A percentile compares a stretch with the other conserved stretches of the same genome.
These are phyloP conservation scores for Colletotrichum cuscutae DNA, from an alignment of 2,329 filamentous ascomycete genomes.

Conservation along the genomic window DNA sequence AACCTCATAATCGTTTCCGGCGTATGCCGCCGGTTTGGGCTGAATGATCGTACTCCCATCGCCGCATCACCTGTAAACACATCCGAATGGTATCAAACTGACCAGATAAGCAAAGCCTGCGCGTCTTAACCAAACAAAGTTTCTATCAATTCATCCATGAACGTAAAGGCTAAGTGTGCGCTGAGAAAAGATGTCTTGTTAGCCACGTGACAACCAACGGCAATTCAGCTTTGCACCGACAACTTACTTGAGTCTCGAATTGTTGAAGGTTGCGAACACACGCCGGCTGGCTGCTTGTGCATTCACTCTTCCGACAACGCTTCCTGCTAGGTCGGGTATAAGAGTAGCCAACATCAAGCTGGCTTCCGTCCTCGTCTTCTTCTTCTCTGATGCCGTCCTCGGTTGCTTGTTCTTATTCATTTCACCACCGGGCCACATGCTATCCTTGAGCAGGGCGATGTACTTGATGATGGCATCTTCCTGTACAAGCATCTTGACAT, in stretches of 20 bases:
- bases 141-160: constrained; percentile 76
- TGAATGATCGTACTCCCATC: not conserved
- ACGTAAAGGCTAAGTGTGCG: constrained; percentile 75
- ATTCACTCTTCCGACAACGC: constrained; percentile 92
- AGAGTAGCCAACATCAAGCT: constrained; percentile 89
- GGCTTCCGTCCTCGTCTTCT: constrained; percentile 85
- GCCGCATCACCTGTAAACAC: not conserved
- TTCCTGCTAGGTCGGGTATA: constrained; percentile 89
- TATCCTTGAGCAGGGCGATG: constrained; percentile 76
- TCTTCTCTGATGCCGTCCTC: constrained; percentile 78
- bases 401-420: constrained; percentile 60
- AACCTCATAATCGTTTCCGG: not conserved
- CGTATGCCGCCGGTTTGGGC: not conserved
- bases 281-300: constrained; percentile 90
- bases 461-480: constrained; percentile 85
- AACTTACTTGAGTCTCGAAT: constrained; percentile 85
- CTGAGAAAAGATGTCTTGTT: constrained; percentile 44
- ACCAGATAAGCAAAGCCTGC: not conserved
- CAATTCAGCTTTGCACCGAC: constrained; percentile 29
- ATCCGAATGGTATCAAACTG: not conserved
- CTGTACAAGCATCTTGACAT: constrained; percentile 76
- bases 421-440: constrained; percentile 82
- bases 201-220: constrained; percentile 35
- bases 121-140: constrained; percentile 67
- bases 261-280: constrained; percentile 92